Base-by-base conservation (phyloP, 495 filamentous ascomycete genomes). In the Aspergillus affinis region DNA sequence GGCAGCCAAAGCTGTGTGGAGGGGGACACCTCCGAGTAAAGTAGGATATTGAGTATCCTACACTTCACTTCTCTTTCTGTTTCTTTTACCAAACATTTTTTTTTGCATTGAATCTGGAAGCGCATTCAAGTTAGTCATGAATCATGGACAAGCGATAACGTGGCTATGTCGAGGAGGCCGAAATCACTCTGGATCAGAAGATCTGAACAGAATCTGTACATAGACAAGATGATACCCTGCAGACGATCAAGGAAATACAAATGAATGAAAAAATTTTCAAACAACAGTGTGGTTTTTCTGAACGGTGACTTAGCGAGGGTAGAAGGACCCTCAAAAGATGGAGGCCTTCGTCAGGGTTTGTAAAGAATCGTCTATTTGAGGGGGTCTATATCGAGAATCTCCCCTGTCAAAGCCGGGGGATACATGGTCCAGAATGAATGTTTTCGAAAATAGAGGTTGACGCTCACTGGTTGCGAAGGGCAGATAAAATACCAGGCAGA, bases 1-100 rank as follows among this genome's bases (percentile, higher is more conserved):
- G 72, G 61, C 26, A 59, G 55, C n/a, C 20, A 20, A n/a, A 56
- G 69, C 10, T 63, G 58, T 46, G 65, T 67, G 36, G 70, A 72
- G 63, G 58, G 62, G 17, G 60, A 63, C n/a, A 55, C 57, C n/a
- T 59, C 29, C 32, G 36, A 55, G 32, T 57, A 51, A 53, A 48
- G n/a, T 19, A 52, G 55, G 29, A 41, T 30, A 51, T 55, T 59
- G 55, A 48, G 27, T 64, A 17, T 47, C 20, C 57, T 48, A 45
- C n/a, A 45, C 17, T 54, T 54, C 52, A 44, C 52, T 54, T 41
- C 36, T 49, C 54, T 48, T 48, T 26, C 41, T 30, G 5, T 20
- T 15, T 57, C 44, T 58, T 41, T 58, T 49, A 17, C 1, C 41
- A 48, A 48, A 2, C 12, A 23, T 7, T 55, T 55, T 45, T 7